Percentiles rank a stretch among this genome's conserved stretches.
Evolutionary conservation across 805 yeast genomes (phyloP).

Genomic region (Candida oleophila): DNA sequence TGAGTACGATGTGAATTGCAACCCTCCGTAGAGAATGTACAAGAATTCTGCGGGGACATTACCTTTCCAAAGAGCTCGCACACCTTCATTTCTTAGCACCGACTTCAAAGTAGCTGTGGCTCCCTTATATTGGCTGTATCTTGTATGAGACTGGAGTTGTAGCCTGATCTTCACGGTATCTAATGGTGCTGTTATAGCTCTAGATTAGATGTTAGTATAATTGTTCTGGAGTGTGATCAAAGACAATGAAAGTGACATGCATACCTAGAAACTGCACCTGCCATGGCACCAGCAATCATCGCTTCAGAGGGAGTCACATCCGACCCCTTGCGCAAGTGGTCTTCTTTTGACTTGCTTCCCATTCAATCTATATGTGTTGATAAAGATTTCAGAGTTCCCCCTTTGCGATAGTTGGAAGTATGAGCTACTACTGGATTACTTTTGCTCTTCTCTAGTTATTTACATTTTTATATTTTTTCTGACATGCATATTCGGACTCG

Average conservation of each 20-base stretch:
- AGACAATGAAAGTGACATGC: constrained; percentile 15
- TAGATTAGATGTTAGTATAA: constrained; percentile 22
- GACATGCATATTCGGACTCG: no score
- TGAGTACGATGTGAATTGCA: constrained; percentile 77
- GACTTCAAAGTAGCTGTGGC: constrained; percentile 35
- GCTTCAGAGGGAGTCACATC: constrained; percentile 54
- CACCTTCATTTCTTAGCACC: constrained; percentile 63
- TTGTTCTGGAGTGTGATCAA: background rate
- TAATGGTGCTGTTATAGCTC: constrained; percentile 71
- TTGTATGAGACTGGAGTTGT: constrained; percentile 50
- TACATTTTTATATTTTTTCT: no score
- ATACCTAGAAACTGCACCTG: constrained; percentile 57
- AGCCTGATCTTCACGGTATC: constrained; percentile 77
- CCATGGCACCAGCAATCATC: constrained; percentile 64
- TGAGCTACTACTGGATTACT: no score
- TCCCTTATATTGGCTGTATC: constrained; percentile 20
- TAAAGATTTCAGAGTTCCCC: no score
- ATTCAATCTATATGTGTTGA: no score
- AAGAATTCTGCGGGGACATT: constrained; percentile 87
- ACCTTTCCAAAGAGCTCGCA: constrained; percentile 89
- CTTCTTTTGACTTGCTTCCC: constrained; percentile 17
- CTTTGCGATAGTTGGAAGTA: no score
- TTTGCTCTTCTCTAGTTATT: no score
- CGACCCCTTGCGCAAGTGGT: constrained; percentile 51
- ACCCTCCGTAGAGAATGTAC: constrained; percentile 82